phyloP scores from a whole-genome alignment of 1,284 basidiomycete genomes.

The Vanrija sp. region DNA sequence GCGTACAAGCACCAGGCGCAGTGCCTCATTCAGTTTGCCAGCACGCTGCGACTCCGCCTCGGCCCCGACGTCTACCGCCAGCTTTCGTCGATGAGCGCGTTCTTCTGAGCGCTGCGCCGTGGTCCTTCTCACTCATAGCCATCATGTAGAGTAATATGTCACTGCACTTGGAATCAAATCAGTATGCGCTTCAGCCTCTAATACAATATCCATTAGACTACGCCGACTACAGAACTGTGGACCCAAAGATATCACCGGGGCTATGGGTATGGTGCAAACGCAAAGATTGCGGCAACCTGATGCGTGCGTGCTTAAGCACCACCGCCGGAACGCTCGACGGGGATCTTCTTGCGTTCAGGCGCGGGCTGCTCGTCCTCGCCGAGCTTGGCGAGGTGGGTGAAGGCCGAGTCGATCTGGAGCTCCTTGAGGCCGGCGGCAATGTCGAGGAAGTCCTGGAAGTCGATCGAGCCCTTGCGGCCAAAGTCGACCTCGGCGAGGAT shows the following conservation, averaged over 20 bases:
- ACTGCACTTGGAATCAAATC: too few species aligned
- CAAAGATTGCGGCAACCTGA: not conserved
- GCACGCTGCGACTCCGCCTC: conserved; percentile 80
- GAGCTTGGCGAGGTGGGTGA: conserved; percentile 48
- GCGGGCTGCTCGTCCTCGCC: conserved; percentile 12
- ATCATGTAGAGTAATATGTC: too few species aligned
- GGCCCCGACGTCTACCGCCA: conserved; percentile 88
- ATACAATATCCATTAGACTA: too few species aligned
- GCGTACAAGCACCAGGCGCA: conserved; percentile 46
- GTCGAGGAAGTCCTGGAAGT: conserved; percentile 77
- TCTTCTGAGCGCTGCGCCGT: conserved; percentile 9
- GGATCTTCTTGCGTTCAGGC: conserved; percentile 52
- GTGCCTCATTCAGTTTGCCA: conserved; percentile 76
- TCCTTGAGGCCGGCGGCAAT: conserved; percentile 79
- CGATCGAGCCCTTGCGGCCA: conserved; percentile 56
- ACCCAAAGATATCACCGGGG: too few species aligned
- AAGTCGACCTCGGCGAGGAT: conserved; percentile 74
- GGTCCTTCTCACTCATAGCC: not conserved
- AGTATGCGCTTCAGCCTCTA: too few species aligned
- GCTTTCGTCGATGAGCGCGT: conserved; percentile 52
- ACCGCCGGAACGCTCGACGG: conserved; percentile 78
- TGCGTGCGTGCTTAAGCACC: conserved; percentile 56
- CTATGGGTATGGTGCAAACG: too few species aligned
- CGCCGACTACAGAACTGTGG: too few species aligned
- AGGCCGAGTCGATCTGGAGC: conserved; percentile 59